These are phyloP conservation scores for Toxicodendron radicans DNA, from an alignment of 345 rosid species.

Conservation along the genomic window DNA sequence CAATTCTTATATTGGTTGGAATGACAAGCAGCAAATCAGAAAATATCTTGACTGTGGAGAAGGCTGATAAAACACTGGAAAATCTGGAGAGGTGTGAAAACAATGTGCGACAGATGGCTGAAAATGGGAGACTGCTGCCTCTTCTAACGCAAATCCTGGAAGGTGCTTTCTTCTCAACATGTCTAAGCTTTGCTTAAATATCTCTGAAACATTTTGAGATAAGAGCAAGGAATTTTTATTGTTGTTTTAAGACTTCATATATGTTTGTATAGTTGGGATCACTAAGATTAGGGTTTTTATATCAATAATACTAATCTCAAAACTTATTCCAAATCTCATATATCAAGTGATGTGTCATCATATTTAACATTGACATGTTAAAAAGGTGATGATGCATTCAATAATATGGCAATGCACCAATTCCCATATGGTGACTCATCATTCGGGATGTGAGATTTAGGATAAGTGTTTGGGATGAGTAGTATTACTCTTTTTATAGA, in stretches of 20 bases:
- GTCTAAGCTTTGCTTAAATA: slow-evolving; percentile 17
- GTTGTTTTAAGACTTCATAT: background rate
- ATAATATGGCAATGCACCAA: too few relatives aligned
- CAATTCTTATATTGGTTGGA: slow-evolving; percentile 88
- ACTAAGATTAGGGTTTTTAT: background rate
- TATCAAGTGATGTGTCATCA: too few relatives aligned
- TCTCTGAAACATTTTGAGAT: slow-evolving; percentile 8
- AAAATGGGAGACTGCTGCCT: slow-evolving; percentile 76
- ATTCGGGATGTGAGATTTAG: too few relatives aligned
- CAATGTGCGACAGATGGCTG: slow-evolving; percentile 94
- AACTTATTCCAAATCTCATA: too few relatives aligned
- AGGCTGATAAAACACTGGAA: slow-evolving; percentile 71
- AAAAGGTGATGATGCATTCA: too few relatives aligned
- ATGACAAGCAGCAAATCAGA: slow-evolving; percentile 91
- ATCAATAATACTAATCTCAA: too few relatives aligned
- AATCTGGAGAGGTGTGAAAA: slow-evolving; percentile 78
- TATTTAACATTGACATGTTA: too few relatives aligned
- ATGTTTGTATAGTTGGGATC: background rate
- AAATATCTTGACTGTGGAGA: slow-evolving; percentile 75
- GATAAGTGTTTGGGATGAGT: too few relatives aligned
- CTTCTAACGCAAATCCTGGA: slow-evolving; percentile 76
- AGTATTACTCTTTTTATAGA: too few relatives aligned
- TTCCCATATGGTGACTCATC: too few relatives aligned
- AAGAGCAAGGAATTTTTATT: background rate
- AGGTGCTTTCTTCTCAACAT: slow-evolving; percentile 46